Evolutionary conservation across 441 rosid genomes (phyloP).

Genomic region (Breynia disticha): DNA sequence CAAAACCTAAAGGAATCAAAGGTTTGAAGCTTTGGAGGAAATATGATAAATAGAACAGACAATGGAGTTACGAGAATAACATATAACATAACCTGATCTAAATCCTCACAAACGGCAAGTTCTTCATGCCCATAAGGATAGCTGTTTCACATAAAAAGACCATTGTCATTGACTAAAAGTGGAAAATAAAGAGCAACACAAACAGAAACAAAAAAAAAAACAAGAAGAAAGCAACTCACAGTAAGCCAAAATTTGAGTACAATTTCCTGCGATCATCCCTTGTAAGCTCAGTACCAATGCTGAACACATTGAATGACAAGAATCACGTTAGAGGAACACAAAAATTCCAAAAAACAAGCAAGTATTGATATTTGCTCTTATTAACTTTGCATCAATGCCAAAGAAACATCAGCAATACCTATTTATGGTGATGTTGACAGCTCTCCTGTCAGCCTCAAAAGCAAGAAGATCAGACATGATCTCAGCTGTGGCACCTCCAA

Average conservation of each 20-base stretch:
- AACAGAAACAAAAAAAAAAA: background rate
- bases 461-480: slow-evolving; percentile 96
- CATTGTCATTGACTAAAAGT: slow-evolving; percentile 6
- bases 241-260: slow-evolving; percentile 88
- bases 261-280: slow-evolving; percentile 92
- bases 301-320: slow-evolving; percentile 12
- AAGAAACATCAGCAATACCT: slow-evolving; percentile 31
- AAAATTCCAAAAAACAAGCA: too few species aligned
- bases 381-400: background rate
- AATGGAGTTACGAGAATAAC: background rate
- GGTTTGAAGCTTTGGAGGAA: too few species aligned
- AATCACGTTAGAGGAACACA: too few species aligned
- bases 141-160: slow-evolving; percentile 28
- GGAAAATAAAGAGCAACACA: slow-evolving; percentile 1
- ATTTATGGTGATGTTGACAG: slow-evolving; percentile 85
- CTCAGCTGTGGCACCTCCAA: slow-evolving; percentile 95
- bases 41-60: background rate
- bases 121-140: slow-evolving; percentile 96
- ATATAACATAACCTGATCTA: slow-evolving; percentile 65
- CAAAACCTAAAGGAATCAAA: too few species aligned
- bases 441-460: slow-evolving; percentile 95
- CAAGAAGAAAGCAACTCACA: slow-evolving; percentile 36
- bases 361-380: too few species aligned
- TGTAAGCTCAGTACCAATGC: slow-evolving; percentile 98
- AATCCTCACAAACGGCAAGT: slow-evolving; percentile 89